Conservation (phyloP, 2,329 filamentous ascomycete genomes). For the Leptographium wingfieldii region DNA sequence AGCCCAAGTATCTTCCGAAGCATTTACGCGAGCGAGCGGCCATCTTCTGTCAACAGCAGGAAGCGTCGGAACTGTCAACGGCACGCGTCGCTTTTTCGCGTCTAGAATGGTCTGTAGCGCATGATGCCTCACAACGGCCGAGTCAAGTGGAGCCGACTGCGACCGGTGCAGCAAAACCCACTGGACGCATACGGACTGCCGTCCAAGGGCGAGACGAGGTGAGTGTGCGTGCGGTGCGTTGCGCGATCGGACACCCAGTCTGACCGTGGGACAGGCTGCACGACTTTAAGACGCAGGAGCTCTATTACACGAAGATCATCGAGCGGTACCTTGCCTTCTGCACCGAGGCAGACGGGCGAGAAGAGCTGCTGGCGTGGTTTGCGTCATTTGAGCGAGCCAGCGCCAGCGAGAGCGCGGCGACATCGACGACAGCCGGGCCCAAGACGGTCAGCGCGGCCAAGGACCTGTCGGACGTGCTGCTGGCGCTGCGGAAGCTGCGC, state of each 20-base stretch:
- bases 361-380: conserved; percentile 65
- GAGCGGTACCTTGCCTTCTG: conserved; percentile 86
- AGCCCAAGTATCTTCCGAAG: too few relatives aligned
- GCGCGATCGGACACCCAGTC: neutral
- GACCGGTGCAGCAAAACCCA: conserved; percentile 61
- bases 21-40: neutral
- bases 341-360: conserved; percentile 56
- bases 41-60: too few relatives aligned
- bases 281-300: conserved; percentile 66
- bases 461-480: conserved; percentile 61
- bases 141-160: conserved; percentile 57
- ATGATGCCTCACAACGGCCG: conserved; percentile 19
- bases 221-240: conserved; percentile 12
- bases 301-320: conserved; percentile 77
- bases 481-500: conserved; percentile 80
- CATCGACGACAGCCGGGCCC: too few relatives aligned
- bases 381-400: conserved; percentile 38
- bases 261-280: conserved; percentile 40
- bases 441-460: conserved; percentile 22
- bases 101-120: conserved; percentile 5
- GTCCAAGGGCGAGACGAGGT: conserved; percentile 86
- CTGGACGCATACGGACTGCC: conserved; percentile 73
- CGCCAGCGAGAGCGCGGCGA: neutral
- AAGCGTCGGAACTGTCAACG: neutral
- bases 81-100: neutral